Base-by-base conservation (phyloP, 331 rosid genomes). In the Malus hybrid region DNA sequence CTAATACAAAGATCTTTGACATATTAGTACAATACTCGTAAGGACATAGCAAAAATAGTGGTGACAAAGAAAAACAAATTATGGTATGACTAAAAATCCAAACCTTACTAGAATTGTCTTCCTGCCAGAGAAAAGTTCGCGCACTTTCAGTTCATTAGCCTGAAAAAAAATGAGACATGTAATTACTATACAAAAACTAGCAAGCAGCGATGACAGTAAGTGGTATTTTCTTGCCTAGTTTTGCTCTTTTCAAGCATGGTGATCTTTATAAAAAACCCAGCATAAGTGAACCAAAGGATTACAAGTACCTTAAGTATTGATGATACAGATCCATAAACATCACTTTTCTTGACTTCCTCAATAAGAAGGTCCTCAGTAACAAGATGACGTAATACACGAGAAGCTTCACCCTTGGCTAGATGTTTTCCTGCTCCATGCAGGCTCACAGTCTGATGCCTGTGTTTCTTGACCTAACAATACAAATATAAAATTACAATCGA, bases 341-440 rank as follows among this genome's bases (percentile, higher is more conserved):
- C 99, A 73, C 92, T 92, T 87, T 95, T 95, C 89, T 87, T 95
- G 63, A 89, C 97, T 83, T 92, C 97, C 88, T 95, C 99, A 74
- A 70, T 78, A 74, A 92, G 88, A 82, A 90, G 81, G 77, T 88
- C 89, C 82, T 87, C 93, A 24, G 78, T 80, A 70, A 95, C 99
- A 85, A 95, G 97, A 87, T 89, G 88, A 68, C 87, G 97, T 85
- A 95, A 82, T 66, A 95, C 79, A 63, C 97, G 95, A 58, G 96
- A 89, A 84, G 97, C 99, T 86, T 95, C 99, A 64, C 96, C 90
- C 86, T 90, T 95, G 26, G 87, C 80, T 52, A 95, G 86, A 76
- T 82, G 91, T 83, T 95, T 95, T 80, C 99, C 99, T 74, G 93
- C 91, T 81, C 97, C 91, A 82, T 95, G 99, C 71, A 86, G 87